Conservation (phyloP, 768 basidiomycete species). For the Pulveroboletus sp. region DNA sequence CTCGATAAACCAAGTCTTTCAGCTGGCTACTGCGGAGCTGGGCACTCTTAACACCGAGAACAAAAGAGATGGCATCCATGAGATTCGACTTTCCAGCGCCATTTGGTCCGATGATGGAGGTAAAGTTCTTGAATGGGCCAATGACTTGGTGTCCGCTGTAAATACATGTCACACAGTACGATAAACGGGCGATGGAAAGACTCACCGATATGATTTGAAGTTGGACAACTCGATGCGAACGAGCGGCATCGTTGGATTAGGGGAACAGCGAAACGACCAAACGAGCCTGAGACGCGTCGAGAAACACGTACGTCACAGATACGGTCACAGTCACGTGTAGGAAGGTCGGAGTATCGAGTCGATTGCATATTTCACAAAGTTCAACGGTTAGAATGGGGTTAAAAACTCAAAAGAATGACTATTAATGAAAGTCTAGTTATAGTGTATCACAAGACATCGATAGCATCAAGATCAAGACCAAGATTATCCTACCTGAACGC, state of each 20-base stretch:
- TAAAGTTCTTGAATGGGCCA: slow-evolving; percentile 91
- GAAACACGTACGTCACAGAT: slow-evolving; percentile 23
- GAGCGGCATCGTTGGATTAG: slow-evolving; percentile 61
- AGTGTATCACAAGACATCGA: not conserved
- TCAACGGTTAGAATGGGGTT: not conserved
- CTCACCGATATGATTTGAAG: slow-evolving; percentile 92
- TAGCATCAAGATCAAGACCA: not conserved
- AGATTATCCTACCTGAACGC: not conserved
- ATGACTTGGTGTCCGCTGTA: slow-evolving; percentile 77
- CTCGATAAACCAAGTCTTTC: slow-evolving; percentile 95
- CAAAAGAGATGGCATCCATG: slow-evolving; percentile 99
- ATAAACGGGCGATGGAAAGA: not conserved
- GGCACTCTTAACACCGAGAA: slow-evolving; percentile 92
- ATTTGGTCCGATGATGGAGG: slow-evolving; percentile 97
- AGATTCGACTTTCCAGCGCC: slow-evolving; percentile 98
- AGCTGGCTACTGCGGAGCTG: slow-evolving; percentile 91
- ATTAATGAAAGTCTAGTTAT: slow-evolving; percentile 3
- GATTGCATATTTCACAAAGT: not conserved
- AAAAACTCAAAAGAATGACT: slow-evolving; percentile 11
- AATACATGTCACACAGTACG: slow-evolving; percentile 4
- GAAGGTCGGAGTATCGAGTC: too few species aligned
- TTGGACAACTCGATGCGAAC: slow-evolving; percentile 87
- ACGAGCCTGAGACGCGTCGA: slow-evolving; percentile 19
- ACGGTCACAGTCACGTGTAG: slow-evolving; percentile 21
- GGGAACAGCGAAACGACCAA: slow-evolving; percentile 16